Conservation (phyloP, 2,329 filamentous ascomycete genomes). For the Beauveria bassiana region DNA sequence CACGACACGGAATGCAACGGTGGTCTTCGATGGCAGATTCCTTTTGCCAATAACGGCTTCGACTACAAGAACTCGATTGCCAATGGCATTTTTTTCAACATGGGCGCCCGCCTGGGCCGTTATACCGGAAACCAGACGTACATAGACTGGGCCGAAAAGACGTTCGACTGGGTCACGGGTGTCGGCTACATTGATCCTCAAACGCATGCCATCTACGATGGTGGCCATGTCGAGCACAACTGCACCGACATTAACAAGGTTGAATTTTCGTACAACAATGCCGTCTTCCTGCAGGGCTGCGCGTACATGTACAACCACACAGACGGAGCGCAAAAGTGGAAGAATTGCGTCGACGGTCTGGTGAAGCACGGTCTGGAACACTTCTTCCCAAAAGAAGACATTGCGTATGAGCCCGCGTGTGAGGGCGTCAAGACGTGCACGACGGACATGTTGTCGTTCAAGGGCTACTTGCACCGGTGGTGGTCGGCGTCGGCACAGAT, state of each 20-base stretch:
- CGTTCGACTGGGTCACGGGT: conserved; percentile 52
- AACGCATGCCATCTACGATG: conserved; percentile 54
- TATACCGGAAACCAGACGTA: conserved; percentile 64
- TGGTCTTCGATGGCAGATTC: conserved; percentile 73
- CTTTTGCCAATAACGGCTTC: conserved; percentile 64
- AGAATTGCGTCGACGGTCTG: conserved; percentile 35
- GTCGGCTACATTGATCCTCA: conserved; percentile 52
- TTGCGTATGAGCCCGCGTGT: conserved; percentile 56
- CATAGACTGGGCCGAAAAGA: conserved; percentile 52
- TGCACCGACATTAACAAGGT: conserved; percentile 48
- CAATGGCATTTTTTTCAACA: conserved; percentile 56
- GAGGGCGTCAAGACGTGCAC: conserved; percentile 48
- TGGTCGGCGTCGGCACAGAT: conserved; percentile 45
- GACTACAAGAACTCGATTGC: conserved; percentile 64
- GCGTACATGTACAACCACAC: conserved; percentile 56
- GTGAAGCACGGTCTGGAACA: conserved; percentile 28
- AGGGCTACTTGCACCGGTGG: conserved; percentile 52
- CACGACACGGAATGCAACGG: conserved; percentile 48
- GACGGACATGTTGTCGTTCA: conserved; percentile 57
- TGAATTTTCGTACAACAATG: conserved; percentile 56
- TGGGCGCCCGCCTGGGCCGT: conserved; percentile 60
- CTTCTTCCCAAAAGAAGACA: conserved; percentile 44
- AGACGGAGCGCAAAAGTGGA: conserved; percentile 41
- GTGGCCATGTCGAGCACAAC: conserved; percentile 41
- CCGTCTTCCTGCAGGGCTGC: conserved; percentile 48